These are phyloP conservation scores for Astrothelium macrocarpum DNA, from an alignment of 495 filamentous ascomycete genomes.

Conservation along the genomic window DNA sequence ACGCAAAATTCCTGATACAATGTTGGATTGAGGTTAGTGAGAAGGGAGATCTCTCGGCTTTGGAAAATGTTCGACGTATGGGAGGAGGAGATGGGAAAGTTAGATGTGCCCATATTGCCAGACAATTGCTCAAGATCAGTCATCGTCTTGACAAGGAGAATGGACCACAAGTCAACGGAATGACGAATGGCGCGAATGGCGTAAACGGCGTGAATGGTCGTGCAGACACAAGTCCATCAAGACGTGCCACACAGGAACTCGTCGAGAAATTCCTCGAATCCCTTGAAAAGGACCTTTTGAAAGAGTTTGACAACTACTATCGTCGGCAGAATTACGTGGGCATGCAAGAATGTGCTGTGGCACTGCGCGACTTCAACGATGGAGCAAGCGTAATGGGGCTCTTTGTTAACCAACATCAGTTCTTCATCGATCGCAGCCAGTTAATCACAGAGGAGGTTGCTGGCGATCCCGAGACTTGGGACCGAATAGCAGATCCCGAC, in stretches of 20 bases:
- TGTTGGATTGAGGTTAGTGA: slow-evolving; percentile 94
- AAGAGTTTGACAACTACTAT: slow-evolving; percentile 95
- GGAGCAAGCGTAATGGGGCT: slow-evolving; percentile 86
- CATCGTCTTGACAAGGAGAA: slow-evolving; percentile 67
- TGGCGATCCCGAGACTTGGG: slow-evolving; percentile 68
- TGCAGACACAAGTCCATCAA: slow-evolving; percentile 30
- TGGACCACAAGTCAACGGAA: slow-evolving; percentile 51
- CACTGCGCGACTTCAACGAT: slow-evolving; percentile 90
- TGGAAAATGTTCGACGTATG: slow-evolving; percentile 71
- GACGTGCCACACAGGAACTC: slow-evolving; percentile 67
- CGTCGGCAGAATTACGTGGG: slow-evolving; percentile 86
- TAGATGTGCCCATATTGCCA: slow-evolving; percentile 78
- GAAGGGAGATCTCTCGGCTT: slow-evolving; percentile 62
- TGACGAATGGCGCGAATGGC: slow-evolving; percentile 25
- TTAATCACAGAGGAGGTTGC: slow-evolving; percentile 84
- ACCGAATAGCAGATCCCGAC: slow-evolving; percentile 87
- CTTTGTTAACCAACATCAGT: slow-evolving; percentile 98
- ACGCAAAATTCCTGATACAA: slow-evolving; percentile 88
- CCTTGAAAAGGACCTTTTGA: slow-evolving; percentile 87
- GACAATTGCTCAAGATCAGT: slow-evolving; percentile 80
- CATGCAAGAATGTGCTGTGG: slow-evolving; percentile 79
- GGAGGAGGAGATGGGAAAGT: slow-evolving; percentile 80
- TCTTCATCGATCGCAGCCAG: slow-evolving; percentile 91
- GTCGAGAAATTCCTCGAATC: slow-evolving; percentile 96
- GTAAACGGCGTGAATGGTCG: slow-evolving; percentile 46